Evolutionary conservation across 2,329 filamentous ascomycete species (phyloP).

Genomic region (Diaporthe batatas): DNA sequence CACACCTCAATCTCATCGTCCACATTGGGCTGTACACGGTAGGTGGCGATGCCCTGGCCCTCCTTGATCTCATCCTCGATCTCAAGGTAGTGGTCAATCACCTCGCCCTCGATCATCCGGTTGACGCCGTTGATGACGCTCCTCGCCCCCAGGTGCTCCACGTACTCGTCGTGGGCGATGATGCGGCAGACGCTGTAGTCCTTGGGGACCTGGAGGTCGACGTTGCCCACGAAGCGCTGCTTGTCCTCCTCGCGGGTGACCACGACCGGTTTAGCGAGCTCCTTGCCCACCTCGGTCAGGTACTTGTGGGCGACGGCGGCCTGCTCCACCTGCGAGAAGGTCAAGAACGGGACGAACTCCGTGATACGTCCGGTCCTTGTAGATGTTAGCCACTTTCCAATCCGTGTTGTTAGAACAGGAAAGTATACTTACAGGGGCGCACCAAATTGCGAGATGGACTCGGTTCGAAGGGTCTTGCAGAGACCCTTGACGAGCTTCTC

Average conservation of each 20-base stretch:
- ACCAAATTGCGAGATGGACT: conserved; percentile 31
- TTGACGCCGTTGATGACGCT: conserved; percentile 49
- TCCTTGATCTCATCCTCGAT: conserved; percentile 50
- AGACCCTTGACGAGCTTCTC: conserved; percentile 35
- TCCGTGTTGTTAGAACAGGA: too few relatives aligned
- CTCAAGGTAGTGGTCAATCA: conserved; percentile 50
- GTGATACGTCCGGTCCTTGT: conserved; percentile 55
- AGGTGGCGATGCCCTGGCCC: conserved; percentile 9
- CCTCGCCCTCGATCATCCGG: conserved; percentile 38
- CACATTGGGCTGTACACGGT: conserved; percentile 14
- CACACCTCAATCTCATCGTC: conserved; percentile 23
- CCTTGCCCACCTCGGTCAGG: conserved; percentile 52
- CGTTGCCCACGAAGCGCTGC: conserved; percentile 51
- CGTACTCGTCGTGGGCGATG: conserved; percentile 50
- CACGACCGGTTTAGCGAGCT: conserved; percentile 48
- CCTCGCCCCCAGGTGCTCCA: conserved; percentile 51
- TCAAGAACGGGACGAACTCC: conserved; percentile 57
- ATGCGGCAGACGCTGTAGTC: conserved; percentile 50
- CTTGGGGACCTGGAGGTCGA: conserved; percentile 48
- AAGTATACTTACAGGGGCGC: conserved; percentile 48
- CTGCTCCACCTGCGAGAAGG: conserved; percentile 55
- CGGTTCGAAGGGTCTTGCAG: conserved; percentile 31
- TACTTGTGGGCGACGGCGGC: conserved; percentile 58
- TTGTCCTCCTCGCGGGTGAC: conserved; percentile 46
- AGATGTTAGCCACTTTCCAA: too few relatives aligned